Evolutionary conservation across 805 yeast genomes (phyloP).

Genomic region (Ogataea neopini): DNA sequence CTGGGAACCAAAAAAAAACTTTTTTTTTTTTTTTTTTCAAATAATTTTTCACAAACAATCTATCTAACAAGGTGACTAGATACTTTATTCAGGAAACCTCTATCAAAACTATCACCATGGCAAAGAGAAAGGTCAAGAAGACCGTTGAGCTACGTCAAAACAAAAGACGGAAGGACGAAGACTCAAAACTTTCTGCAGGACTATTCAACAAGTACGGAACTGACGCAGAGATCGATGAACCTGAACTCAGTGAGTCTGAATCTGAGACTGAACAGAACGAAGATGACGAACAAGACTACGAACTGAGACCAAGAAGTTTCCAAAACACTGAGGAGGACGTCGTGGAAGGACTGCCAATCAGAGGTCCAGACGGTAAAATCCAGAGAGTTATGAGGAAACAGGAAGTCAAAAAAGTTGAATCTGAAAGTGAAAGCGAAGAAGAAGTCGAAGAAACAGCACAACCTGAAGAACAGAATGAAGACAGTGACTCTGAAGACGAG

Average conservation of each 20-base stretch:
- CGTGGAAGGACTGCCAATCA: conserved; percentile 80
- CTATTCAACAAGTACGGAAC: conserved; percentile 34
- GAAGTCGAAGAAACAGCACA: conserved; percentile 19
- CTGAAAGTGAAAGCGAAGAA: conserved; percentile 17
- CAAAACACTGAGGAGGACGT: conserved; percentile 42
- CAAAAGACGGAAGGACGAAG: conserved; percentile 46
- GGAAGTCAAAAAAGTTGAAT: conserved; percentile 18
- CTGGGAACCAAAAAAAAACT: conserved; percentile 2
- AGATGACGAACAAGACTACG: conserved; percentile 78
- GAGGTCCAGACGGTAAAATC: conserved; percentile 68
- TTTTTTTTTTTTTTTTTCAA: conserved; percentile 3
- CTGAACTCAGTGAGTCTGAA: conserved; percentile 10
- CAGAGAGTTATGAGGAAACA: conserved; percentile 56
- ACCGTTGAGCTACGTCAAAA: conserved; percentile 35
- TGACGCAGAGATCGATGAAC: conserved; percentile 18
- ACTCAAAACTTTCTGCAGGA: conserved; percentile 41
- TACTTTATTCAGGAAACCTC: neutral
- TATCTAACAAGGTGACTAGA: too few relatives aligned
- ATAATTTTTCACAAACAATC: neutral
- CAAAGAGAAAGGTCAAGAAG: conserved; percentile 38
- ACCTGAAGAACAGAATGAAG: conserved; percentile 6
- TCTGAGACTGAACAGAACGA: conserved; percentile 17
- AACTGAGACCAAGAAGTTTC: conserved; percentile 63
- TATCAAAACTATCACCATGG: conserved; percentile 32
- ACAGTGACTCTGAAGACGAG: conserved; percentile 40